Base-by-base conservation (phyloP, 1,284 basidiomycete genomes). In the Garcileccinum viscosum region DNA sequence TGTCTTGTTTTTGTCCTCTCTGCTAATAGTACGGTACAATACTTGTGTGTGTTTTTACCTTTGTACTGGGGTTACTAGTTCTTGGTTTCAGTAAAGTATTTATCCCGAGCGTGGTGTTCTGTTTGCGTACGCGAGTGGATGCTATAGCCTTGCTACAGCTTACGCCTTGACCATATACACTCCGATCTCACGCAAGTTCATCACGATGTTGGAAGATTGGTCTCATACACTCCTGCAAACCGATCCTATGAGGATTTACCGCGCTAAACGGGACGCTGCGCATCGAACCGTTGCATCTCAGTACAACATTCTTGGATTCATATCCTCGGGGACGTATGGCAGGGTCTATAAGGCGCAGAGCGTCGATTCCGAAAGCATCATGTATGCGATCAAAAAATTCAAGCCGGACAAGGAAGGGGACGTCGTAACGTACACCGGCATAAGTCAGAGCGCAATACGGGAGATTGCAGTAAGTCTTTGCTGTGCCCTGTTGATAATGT, bases 391-490 rank as follows among this genome's bases (percentile, higher is more conserved):
- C 84, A 99, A 99, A 85, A 99, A 99, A 82, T 99, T 99, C 86
- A 99, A 99, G 80, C 97, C 97, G 0, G 98, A 99, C 85, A 99
- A 99, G 80, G 96, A 98, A 82, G 96, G 96, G 40, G 96, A 98
- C 77, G 91, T 95, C 3, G 84, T 93, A 64, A 95, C 94, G 1
- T 99, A 98, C 80, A 98, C 96, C 11, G 98, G 98, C 6, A 97
- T 99, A 77, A 97, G 95, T 77, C 98, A 99, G 84, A 97, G 95
- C 81, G 98, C 97, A 22, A 95, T 97, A 77, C 87, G 96, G 70
- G 97, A 99, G 82, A 99, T 99, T 74, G 95, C 95, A 71, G 95
- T 97, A 73, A 75, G 94, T 61, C n/a, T 27, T 84, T 50, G 62
- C 40, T 35, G 3, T 56, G 24, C 62, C 61, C 40, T 65, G 17